Percentiles rank a stretch among this genome's conserved stretches.
Conservation (phyloP, 148 eudicot species). For the Rhododendron simsii region DNA sequence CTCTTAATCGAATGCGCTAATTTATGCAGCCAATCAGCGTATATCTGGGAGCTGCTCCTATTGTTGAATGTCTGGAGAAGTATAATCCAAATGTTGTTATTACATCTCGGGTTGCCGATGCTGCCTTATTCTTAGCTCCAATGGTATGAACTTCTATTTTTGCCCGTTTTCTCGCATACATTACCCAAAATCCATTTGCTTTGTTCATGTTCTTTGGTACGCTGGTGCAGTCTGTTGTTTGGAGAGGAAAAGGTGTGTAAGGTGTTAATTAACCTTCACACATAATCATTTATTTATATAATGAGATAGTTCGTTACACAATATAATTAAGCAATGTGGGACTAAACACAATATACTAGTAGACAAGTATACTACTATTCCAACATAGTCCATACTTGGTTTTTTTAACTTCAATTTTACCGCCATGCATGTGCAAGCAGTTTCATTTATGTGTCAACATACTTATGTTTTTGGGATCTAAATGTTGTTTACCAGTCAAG, state of each 20-base stretch:
- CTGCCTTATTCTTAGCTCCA: constrained; percentile 89
- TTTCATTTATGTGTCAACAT: background rate
- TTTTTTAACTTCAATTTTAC: background rate
- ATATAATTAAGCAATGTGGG: too few relatives aligned
- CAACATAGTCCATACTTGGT: background rate
- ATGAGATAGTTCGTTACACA: too few relatives aligned
- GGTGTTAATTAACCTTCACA: too few relatives aligned
- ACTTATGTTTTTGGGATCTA: background rate
- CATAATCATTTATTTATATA: too few relatives aligned
- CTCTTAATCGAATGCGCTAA: background rate
- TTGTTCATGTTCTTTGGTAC: background rate
- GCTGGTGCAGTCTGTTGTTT: background rate
- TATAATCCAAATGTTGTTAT: constrained; percentile 77
- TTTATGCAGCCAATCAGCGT: constrained; percentile 64
- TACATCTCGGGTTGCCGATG: constrained; percentile 96
- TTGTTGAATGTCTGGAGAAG: constrained; percentile 78
- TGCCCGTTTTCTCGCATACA: background rate
- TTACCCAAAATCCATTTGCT: background rate
- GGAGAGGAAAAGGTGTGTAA: too few relatives aligned
- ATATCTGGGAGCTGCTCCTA: constrained; percentile 93
- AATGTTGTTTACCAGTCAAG: background rate
- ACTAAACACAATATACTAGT: too few relatives aligned
- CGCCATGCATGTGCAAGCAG: background rate
- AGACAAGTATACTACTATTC: too few relatives aligned
- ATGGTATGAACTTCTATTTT: constrained; percentile 53